phyloP scores from a whole-genome alignment of 164 flowering plant genomes.

The Pachysandra terminalis region DNA sequence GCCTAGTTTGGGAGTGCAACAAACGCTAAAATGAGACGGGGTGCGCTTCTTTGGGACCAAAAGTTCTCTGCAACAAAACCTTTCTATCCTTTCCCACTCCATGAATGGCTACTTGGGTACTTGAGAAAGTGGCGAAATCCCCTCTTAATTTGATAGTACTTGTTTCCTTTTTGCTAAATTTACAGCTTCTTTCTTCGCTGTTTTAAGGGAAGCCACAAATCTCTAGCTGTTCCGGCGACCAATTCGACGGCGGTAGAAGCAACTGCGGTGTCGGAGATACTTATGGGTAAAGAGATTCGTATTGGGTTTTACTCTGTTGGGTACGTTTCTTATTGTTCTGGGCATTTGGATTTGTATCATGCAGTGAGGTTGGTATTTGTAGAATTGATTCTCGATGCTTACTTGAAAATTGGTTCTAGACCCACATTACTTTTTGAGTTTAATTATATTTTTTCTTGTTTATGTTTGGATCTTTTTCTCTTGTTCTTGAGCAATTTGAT shows the following conservation, averaged over 20 bases:
- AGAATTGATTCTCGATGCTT: not conserved
- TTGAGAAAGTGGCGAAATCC: slow-evolving; percentile 50
- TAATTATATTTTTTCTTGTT: not conserved
- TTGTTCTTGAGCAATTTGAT: too few relatives aligned
- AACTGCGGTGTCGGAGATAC: slow-evolving; percentile 69
- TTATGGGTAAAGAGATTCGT: slow-evolving; percentile 70
- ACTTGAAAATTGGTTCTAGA: not conserved
- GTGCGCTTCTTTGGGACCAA: slow-evolving; percentile 80
- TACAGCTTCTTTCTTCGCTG: slow-evolving; percentile 80
- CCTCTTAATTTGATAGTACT: slow-evolving; percentile 72
- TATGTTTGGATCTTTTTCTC: too few relatives aligned
- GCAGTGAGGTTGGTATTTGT: slow-evolving; percentile 3
- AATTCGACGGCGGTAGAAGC: slow-evolving; percentile 92
- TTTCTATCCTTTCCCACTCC: slow-evolving; percentile 20
- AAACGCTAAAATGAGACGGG: slow-evolving; percentile 85
- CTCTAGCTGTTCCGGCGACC: slow-evolving; percentile 92
- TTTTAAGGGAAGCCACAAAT: slow-evolving; percentile 68
- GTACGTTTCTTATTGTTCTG: slow-evolving; percentile 63
- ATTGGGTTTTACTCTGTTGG: slow-evolving; percentile 54
- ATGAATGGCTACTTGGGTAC: slow-evolving; percentile 21
- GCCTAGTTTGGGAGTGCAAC: slow-evolving; percentile 91
- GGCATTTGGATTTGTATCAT: slow-evolving; percentile 79
- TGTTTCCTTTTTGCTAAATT: slow-evolving; percentile 73
- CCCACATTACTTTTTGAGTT: not conserved
- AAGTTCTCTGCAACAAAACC: slow-evolving; percentile 21